These are phyloP conservation scores for Melaleuca quinquenervia DNA, from an alignment of 345 rosid species.

Conservation along the genomic window DNA sequence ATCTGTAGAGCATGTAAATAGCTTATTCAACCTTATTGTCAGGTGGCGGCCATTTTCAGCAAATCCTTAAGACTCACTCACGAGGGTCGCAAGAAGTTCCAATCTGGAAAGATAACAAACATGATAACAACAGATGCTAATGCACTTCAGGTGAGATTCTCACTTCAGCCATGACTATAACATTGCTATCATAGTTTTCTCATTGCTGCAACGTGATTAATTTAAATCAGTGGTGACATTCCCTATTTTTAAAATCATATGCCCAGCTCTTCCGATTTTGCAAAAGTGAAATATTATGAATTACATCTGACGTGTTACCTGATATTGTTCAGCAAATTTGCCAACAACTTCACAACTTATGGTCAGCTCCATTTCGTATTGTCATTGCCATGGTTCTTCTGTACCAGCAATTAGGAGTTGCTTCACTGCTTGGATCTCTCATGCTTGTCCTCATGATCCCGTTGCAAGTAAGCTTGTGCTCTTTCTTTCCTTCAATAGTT, in stretches of 20 bases:
- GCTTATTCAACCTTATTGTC: not conserved
- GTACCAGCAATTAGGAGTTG: conserved; percentile 79
- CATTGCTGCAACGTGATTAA: not conserved
- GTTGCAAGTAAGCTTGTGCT: conserved; percentile 39
- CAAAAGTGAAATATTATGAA: not conserved
- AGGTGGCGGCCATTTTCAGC: conserved; percentile 94
- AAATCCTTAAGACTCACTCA: conserved; percentile 81
- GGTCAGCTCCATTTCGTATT: conserved; percentile 98
- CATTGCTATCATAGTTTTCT: not conserved
- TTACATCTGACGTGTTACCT: not conserved
- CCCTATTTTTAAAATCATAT: not conserved
- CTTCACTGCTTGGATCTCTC: conserved; percentile 78
- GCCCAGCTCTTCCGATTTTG: not conserved
- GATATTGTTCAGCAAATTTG: conserved; percentile 58
- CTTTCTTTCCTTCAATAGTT: not conserved
- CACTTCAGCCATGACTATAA: not conserved
- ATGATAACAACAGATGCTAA: conserved; percentile 95
- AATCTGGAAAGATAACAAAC: conserved; percentile 85
- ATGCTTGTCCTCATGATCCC: conserved; percentile 78
- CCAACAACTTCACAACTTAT: conserved; percentile 75
- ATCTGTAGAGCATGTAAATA: not conserved
- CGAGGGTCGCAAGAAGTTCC: conserved; percentile 74
- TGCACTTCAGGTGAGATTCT: conserved; percentile 62
- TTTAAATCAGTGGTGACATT: not conserved
- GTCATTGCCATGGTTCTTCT: conserved; percentile 72